These are phyloP conservation scores for Dioszegia aurantiaca DNA, from an alignment of 768 basidiomycete genomes.

Conservation along the genomic window DNA sequence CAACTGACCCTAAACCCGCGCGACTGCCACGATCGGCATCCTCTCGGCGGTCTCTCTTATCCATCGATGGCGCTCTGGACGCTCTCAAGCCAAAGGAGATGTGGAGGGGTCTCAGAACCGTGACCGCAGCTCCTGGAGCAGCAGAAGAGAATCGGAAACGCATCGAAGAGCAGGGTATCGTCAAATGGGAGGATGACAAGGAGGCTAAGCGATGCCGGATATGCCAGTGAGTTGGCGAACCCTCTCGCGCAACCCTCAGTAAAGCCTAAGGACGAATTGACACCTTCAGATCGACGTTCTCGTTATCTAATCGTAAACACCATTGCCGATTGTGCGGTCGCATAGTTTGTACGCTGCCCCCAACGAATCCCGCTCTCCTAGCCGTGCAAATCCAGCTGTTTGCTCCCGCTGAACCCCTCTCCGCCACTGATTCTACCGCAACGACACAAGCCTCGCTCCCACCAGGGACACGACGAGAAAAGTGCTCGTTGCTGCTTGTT, in stretches of 20 bases:
- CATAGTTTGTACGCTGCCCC: slow-evolving; percentile 83
- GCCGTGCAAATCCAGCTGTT: slow-evolving; percentile 56
- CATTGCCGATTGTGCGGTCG: slow-evolving; percentile 92
- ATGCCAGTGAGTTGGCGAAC: slow-evolving; percentile 62
- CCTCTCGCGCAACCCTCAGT: too few species aligned
- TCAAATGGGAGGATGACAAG: slow-evolving; percentile 88
- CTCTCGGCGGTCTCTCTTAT: slow-evolving; percentile 54
- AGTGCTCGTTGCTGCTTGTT: slow-evolving; percentile 54
- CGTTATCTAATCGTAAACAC: slow-evolving; percentile 89
- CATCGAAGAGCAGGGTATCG: slow-evolving; percentile 85
- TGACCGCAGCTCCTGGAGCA: slow-evolving; percentile 56
- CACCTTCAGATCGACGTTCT: slow-evolving; percentile 67
- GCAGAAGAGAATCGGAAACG: slow-evolving; percentile 65
- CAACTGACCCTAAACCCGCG: slow-evolving; percentile 1
- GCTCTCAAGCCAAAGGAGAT: slow-evolving; percentile 67
- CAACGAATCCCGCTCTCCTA: slow-evolving; percentile 57
- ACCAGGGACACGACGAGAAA: slow-evolving; percentile 45
- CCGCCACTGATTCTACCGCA: slow-evolving; percentile 12
- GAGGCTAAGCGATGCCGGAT: slow-evolving; percentile 74
- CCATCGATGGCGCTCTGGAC: slow-evolving; percentile 54
- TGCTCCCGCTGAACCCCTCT: slow-evolving; percentile 22
- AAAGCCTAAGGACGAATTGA: too few species aligned
- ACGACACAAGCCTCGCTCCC: slow-evolving; percentile 29
- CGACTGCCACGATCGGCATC: slow-evolving; percentile 63
- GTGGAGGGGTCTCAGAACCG: slow-evolving; percentile 61